These are phyloP conservation scores for Pascua guehoae DNA, from an alignment of 1,284 basidiomycete genomes.

Conservation along the genomic window DNA sequence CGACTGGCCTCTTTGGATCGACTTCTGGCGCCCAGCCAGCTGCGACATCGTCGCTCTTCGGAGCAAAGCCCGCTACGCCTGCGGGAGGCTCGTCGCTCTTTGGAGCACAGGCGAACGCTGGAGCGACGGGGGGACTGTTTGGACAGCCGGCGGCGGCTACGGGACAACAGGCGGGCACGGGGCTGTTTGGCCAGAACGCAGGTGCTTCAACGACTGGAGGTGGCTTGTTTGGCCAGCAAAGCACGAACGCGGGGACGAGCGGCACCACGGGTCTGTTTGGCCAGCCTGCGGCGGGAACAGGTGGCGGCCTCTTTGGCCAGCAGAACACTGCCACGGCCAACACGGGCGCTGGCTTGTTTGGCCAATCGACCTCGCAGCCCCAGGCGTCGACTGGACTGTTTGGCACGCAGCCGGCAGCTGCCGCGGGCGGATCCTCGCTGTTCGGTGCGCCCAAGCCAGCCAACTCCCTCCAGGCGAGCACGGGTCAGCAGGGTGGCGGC, in stretches of 20 bases:
- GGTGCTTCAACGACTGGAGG: not conserved
- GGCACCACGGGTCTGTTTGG: constrained; percentile 22
- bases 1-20: constrained; percentile 8
- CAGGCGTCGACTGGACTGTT: constrained; percentile 1
- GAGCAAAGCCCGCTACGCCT: no score
- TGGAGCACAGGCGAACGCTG: not conserved
- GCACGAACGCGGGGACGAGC: not conserved
- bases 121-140: constrained; percentile 15
- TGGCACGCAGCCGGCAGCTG: constrained; percentile 6
- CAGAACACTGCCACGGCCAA: not conserved
- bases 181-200: constrained; percentile 6
- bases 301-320: constrained; percentile 17
- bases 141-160: constrained; percentile 15
- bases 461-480: constrained; percentile 1
- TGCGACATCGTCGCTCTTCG: no score
- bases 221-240: constrained; percentile 11
- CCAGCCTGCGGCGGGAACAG: constrained; percentile 9
- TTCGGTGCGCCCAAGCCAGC: constrained; percentile 1
- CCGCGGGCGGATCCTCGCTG: constrained; percentile 4
- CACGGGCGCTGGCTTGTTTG: constrained; percentile 11
- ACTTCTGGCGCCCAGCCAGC: not conserved
- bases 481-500: not conserved
- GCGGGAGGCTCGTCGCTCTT: no score
- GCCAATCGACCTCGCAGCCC: constrained; percentile 3
- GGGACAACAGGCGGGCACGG: constrained; percentile 9